Conservation (phyloP, 2,329 filamentous ascomycete species). For the Immersiporthe knoxdaviesiana region DNA sequence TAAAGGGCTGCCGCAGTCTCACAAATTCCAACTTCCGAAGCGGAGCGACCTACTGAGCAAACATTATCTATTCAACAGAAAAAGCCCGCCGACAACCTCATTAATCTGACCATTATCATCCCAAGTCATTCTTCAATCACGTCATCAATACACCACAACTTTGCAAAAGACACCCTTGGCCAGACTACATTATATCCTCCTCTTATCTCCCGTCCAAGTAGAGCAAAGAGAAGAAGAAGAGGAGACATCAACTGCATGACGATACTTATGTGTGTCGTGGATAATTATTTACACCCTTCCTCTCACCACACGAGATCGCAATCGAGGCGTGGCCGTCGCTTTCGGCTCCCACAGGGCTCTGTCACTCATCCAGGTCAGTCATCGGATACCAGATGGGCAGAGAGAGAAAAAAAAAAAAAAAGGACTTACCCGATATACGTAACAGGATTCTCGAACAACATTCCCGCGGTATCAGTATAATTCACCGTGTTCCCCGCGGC, state of each 20-base stretch:
- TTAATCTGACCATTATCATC: too few relatives aligned
- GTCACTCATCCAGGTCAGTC: background rate
- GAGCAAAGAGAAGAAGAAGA: background rate
- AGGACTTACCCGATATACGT: constrained; percentile 49
- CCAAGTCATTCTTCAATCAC: too few relatives aligned
- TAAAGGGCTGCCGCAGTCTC: too few relatives aligned
- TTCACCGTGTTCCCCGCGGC: constrained; percentile 67
- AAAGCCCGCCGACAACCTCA: too few relatives aligned
- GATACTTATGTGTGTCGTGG: background rate
- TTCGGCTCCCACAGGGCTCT: constrained; percentile 9
- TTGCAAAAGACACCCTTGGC: too few relatives aligned
- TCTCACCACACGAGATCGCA: constrained; percentile 21
- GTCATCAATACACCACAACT: too few relatives aligned
- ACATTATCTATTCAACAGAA: too few relatives aligned
- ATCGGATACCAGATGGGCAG: background rate
- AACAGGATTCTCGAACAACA: constrained; percentile 54
- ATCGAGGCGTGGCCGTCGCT: constrained; percentile 2
- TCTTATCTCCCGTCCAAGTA: background rate
- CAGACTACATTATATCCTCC: background rate
- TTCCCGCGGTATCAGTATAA: constrained; percentile 55
- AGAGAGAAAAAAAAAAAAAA: too few relatives aligned
- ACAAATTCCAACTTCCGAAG: too few relatives aligned
- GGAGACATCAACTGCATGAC: background rate
- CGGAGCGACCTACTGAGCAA: too few relatives aligned
- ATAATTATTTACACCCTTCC: constrained; percentile 1